These are phyloP conservation scores for Pythium brachiatum DNA, from an alignment of 352 stramenopile genomes.

Conservation along the genomic window DNA sequence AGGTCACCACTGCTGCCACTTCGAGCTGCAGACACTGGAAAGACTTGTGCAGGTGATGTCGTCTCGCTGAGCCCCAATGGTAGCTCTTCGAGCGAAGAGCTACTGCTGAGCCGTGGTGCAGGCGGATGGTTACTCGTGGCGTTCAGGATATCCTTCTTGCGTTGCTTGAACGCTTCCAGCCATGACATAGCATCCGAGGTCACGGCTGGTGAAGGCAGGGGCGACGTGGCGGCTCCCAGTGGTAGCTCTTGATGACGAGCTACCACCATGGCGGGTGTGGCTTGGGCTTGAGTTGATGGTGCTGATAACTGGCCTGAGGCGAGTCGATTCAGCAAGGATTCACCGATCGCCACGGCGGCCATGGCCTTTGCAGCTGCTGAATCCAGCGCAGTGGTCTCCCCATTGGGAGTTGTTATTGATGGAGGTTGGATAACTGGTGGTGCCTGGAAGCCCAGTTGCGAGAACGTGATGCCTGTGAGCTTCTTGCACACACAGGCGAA, in stretches of 20 bases:
- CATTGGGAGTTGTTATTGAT: not conserved
- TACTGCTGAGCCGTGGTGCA: slow-evolving; percentile 7
- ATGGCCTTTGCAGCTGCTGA: slow-evolving; percentile 28
- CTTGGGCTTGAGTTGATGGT: not conserved
- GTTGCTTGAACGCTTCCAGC: slow-evolving; percentile 60
- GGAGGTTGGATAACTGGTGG: not conserved
- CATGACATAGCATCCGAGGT: slow-evolving; percentile 56
- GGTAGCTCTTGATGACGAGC: not conserved
- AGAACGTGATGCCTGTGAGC: slow-evolving; percentile 42
- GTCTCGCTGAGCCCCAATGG: slow-evolving; percentile 3
- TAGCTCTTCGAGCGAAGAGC: slow-evolving; percentile 4
- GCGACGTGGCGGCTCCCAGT: not conserved
- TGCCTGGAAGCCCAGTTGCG: slow-evolving; percentile 49
- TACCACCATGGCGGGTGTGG: not conserved
- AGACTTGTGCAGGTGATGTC: not conserved
- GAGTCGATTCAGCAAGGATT: slow-evolving; percentile 37
- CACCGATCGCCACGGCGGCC: slow-evolving; percentile 27
- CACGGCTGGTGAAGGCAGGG: slow-evolving; percentile 8
- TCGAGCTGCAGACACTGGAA: slow-evolving; percentile 1
- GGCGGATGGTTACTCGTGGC: slow-evolving; percentile 27
- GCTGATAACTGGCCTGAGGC: not conserved
- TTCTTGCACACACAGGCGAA: slow-evolving; percentile 56
- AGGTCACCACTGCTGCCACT: slow-evolving; percentile 12
- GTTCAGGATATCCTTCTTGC: slow-evolving; percentile 60
- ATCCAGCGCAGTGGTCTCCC: slow-evolving; percentile 20